These are phyloP conservation scores for Plasmodium yoelii DNA, from an alignment of 169 alveolate genomes.

Conservation along the genomic window DNA sequence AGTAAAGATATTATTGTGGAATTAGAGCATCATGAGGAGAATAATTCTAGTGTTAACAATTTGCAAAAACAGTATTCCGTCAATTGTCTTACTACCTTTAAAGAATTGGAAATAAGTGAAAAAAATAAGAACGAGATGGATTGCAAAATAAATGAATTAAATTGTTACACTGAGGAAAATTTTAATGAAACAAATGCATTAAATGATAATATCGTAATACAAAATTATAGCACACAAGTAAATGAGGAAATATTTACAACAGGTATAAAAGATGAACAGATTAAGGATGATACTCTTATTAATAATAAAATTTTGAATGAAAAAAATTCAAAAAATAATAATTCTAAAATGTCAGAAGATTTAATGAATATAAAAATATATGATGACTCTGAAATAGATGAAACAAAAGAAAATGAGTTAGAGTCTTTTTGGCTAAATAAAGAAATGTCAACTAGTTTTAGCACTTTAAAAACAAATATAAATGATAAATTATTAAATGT, in stretches of 20 bases:
- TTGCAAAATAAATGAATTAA: not conserved
- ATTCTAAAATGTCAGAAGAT: constrained; percentile 20
- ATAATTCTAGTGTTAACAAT: no score
- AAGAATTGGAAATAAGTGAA: not conserved
- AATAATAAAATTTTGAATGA: not conserved
- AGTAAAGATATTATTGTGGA: not conserved
- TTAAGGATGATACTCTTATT: not conserved
- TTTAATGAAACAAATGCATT: no score
- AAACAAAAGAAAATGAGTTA: constrained; percentile 29
- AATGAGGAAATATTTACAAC: not conserved
- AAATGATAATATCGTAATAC: not conserved
- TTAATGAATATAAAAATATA: constrained; percentile 60
- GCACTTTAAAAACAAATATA: not conserved
- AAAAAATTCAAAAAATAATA: not conserved
- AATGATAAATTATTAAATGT: constrained; percentile 15
- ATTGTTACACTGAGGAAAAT: no score
- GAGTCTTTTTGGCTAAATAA: constrained; percentile 59
- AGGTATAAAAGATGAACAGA: not conserved
- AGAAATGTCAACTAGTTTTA: constrained; percentile 47
- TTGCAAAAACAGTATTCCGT: no score
- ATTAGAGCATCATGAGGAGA: not conserved
- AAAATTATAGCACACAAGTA: not conserved
- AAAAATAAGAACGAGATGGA: not conserved
- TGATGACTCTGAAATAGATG: constrained; percentile 74
- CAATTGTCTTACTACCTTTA: no score